A percentile compares a stretch with the other conserved stretches of the same genome.
phyloP scores from a whole-genome alignment of 2,329 filamentous ascomycete species.

The Sordariomycetes sp. region DNA sequence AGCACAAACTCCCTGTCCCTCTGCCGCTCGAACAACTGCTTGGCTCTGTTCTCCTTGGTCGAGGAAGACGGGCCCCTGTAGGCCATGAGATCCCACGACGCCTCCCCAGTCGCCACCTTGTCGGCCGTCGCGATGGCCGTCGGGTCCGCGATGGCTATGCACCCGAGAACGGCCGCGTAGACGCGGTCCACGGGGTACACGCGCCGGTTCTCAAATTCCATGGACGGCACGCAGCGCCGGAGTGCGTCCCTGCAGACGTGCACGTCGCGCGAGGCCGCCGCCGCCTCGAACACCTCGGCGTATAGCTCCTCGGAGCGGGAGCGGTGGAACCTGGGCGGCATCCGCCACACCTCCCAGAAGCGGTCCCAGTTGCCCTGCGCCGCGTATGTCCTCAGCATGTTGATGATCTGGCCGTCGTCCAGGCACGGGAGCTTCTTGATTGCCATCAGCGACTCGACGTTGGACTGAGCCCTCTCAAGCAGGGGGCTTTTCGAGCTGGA shows the following conservation, averaged over 20 bases:
- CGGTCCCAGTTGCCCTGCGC: constrained; percentile 32
- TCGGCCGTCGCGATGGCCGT: constrained; percentile 16
- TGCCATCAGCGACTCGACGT: constrained; percentile 29
- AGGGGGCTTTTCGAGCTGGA: constrained; percentile 16
- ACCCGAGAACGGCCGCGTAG: constrained; percentile 33
- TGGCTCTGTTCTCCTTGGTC: not conserved
- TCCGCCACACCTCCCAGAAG: constrained; percentile 49
- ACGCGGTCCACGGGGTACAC: constrained; percentile 30
- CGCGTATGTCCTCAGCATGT: constrained; percentile 32
- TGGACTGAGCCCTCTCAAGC: constrained; percentile 24
- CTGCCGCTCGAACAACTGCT: constrained; percentile 1
- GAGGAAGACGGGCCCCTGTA: not conserved
- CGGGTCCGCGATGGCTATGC: constrained; percentile 41
- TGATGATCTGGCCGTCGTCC: constrained; percentile 19
- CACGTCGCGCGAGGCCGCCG: constrained; percentile 29
- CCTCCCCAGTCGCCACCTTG: constrained; percentile 8
- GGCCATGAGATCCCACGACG: not conserved
- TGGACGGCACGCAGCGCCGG: constrained; percentile 43
- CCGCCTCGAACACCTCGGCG: constrained; percentile 31
- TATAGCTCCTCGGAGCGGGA: constrained; percentile 42
- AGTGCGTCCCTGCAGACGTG: constrained; percentile 30
- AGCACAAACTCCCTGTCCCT: constrained; percentile 2
- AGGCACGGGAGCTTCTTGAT: constrained; percentile 23
- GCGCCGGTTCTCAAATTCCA: constrained; percentile 38
- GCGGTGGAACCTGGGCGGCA: constrained; percentile 32